phyloP scores from a whole-genome alignment of 1,284 basidiomycete species.

The Ustilago cynodontis region DNA sequence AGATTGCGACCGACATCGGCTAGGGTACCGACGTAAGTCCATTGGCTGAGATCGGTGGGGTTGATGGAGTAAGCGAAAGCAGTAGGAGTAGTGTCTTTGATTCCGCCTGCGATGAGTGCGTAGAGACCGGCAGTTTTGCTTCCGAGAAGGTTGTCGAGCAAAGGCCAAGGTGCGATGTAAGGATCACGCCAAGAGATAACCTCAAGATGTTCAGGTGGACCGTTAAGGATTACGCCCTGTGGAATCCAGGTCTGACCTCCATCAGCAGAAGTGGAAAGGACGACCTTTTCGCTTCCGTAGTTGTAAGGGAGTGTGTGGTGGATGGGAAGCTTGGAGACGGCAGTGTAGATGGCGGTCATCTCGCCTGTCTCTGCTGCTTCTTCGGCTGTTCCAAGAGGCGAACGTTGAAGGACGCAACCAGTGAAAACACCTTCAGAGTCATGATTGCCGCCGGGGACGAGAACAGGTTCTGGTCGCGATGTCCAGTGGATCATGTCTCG shows the following conservation, averaged over 20 bases:
- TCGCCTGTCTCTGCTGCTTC: slow-evolving; percentile 24
- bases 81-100: slow-evolving; percentile 48
- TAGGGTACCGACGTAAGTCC: slow-evolving; percentile 50
- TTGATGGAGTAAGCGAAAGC: slow-evolving; percentile 55
- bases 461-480: slow-evolving; percentile 29
- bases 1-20: slow-evolving; percentile 44
- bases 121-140: slow-evolving; percentile 29
- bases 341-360: slow-evolving; percentile 60
- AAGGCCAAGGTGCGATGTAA: slow-evolving; percentile 50
- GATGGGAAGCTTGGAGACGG: slow-evolving; percentile 57
- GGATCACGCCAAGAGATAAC: slow-evolving; percentile 62
- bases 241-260: slow-evolving; percentile 51
- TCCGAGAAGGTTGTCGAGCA: slow-evolving; percentile 46
- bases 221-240: slow-evolving; percentile 35
- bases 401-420: slow-evolving; percentile 51
- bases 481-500: slow-evolving; percentile 56
- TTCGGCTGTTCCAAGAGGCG: slow-evolving; percentile 23
- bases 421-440: slow-evolving; percentile 59
- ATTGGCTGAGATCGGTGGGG: slow-evolving; percentile 39
- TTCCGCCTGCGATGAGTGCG: slow-evolving; percentile 55
- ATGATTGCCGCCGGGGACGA: slow-evolving; percentile 46
- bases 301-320: slow-evolving; percentile 55
- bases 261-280: slow-evolving; percentile 52
- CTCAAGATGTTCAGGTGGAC: slow-evolving; percentile 47
- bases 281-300: slow-evolving; percentile 55